Conservation (phyloP, 495 filamentous ascomycete genomes). For the Talaromyces proteolyticus region DNA sequence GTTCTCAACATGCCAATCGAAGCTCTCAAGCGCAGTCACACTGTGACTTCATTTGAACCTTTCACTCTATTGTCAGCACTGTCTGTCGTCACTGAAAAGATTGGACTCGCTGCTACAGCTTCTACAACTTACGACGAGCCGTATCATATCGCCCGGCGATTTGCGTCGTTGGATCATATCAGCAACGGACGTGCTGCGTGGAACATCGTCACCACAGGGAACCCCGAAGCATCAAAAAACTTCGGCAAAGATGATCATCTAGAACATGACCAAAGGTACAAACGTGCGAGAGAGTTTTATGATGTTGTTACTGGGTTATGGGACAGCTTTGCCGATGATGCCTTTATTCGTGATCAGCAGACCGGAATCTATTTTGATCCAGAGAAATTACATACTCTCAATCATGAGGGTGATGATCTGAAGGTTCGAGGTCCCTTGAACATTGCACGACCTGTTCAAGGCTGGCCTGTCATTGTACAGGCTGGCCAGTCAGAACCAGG, state of each 20-base stretch:
- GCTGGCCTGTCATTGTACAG: conserved; percentile 52
- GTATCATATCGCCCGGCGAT: conserved; percentile 55
- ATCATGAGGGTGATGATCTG: conserved; percentile 45
- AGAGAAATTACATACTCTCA: conserved; percentile 39
- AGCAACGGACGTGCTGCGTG: conserved; percentile 46
- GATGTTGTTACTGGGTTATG: conserved; percentile 35
- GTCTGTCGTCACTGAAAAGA: conserved; percentile 38
- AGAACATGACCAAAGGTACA: conserved; percentile 28
- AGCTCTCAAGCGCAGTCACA: conserved; percentile 51
- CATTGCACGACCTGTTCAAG: conserved; percentile 47
- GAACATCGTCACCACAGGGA: conserved; percentile 35
- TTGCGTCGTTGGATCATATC: conserved; percentile 58
- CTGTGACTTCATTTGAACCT: conserved; percentile 45
- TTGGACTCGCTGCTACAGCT: conserved; percentile 48
- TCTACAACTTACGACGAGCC: conserved; percentile 59
- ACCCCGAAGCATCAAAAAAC: conserved; percentile 30
- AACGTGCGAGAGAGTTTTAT: conserved; percentile 33
- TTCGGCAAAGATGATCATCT: conserved; percentile 31
- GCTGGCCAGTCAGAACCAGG: conserved; percentile 50
- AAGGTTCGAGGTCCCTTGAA: conserved; percentile 43
- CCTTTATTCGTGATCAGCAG: conserved; percentile 41
- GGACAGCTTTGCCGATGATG: conserved; percentile 52
- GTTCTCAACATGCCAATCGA: conserved; percentile 54
- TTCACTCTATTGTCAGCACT: conserved; percentile 46
- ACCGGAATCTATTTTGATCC: conserved; percentile 43